Evolutionary conservation across 169 alveolate species (phyloP).

Genomic region (Amoebophrya sp.): DNA sequence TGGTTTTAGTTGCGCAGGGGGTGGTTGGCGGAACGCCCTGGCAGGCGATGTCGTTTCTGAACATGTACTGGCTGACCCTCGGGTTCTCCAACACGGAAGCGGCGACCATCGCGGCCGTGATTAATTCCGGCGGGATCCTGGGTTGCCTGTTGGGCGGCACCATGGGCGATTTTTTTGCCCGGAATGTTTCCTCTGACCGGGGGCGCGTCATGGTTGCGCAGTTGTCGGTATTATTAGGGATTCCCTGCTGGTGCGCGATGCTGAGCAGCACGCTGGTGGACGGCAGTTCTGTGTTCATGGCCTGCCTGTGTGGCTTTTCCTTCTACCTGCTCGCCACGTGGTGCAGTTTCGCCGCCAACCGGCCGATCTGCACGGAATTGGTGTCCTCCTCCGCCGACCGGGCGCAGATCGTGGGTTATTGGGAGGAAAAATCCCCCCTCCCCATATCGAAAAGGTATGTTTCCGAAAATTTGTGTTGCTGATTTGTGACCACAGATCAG

Average conservation of each 20-base stretch:
- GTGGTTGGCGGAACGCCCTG: neutral
- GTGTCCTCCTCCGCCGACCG: neutral
- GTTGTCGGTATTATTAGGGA: neutral
- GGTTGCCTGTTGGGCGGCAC: neutral
- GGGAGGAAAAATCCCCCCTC: too few relatives aligned
- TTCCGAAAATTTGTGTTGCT: too few relatives aligned
- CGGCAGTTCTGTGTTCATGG: neutral
- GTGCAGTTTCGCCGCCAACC: neutral
- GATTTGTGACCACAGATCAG: too few relatives aligned
- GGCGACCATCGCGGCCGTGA: neutral
- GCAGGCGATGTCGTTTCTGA: neutral
- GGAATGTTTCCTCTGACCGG: neutral
- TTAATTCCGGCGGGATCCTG: neutral
- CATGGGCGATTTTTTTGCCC: neutral
- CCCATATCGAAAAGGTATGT: too few relatives aligned
- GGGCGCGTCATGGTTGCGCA: neutral
- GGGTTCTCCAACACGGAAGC: neutral
- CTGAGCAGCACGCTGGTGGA: neutral
- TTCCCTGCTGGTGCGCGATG: neutral
- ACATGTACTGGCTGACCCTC: neutral
- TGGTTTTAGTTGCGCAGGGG: neutral
- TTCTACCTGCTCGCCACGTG: neutral
- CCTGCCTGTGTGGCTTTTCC: neutral
- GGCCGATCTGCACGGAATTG: neutral
- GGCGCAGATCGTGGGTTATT: neutral